Conservation (phyloP, 148 eudicot species). For the Nyssa sinensis region DNA sequence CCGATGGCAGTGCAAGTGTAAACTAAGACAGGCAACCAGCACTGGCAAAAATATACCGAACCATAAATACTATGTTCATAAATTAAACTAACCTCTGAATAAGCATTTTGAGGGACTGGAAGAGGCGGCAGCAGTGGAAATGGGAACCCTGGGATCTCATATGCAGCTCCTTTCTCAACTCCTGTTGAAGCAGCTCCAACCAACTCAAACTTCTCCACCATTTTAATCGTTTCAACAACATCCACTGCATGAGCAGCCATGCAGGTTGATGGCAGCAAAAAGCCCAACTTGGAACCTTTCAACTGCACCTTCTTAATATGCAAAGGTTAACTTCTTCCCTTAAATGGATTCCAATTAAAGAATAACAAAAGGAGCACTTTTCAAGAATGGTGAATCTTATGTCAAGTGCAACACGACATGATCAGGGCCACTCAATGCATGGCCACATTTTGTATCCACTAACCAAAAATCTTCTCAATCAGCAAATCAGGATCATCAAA, state of each 20-base stretch:
- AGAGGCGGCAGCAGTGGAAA: conserved; percentile 46
- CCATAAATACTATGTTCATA: not conserved
- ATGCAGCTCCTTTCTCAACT: conserved; percentile 25
- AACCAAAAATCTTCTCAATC: not conserved
- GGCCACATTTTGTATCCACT: not conserved
- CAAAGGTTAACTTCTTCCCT: not conserved
- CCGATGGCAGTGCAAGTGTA: not conserved
- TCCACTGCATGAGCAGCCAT: conserved; percentile 80
- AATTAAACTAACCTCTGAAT: conserved; percentile 49
- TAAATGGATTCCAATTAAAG: not conserved
- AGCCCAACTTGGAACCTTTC: conserved; percentile 38
- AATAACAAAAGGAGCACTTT: not conserved
- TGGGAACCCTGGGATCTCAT: conserved; percentile 21
- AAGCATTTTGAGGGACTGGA: conserved; percentile 46
- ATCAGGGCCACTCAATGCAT: not conserved
- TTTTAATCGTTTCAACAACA: conserved; percentile 53
- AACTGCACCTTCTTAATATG: conserved; percentile 25
- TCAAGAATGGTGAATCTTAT: not conserved
- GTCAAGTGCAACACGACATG: not conserved
- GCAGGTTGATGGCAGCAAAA: conserved; percentile 56
- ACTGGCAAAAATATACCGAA: not conserved
- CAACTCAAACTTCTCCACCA: conserved; percentile 39
- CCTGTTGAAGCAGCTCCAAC: conserved; percentile 23
- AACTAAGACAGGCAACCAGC: not conserved
- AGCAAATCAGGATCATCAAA: not conserved